phyloP scores from a whole-genome alignment of 2,329 filamentous ascomycete genomes.

The Penicillium sp. region DNA sequence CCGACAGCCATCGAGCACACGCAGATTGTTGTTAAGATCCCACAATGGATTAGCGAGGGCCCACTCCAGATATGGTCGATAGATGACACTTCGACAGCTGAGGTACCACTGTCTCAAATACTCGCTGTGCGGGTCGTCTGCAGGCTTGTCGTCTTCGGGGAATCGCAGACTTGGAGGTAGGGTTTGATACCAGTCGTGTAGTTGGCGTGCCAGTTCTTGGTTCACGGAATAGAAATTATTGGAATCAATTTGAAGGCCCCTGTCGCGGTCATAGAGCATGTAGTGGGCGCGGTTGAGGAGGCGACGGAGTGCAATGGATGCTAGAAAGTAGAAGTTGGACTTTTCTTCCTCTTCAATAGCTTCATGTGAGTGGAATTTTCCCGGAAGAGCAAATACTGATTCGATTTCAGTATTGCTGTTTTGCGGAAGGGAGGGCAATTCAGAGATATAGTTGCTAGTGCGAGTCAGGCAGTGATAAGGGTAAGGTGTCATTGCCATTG shows the following conservation, averaged over 20 bases:
- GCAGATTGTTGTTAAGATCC: constrained; percentile 3
- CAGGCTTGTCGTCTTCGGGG: constrained; percentile 1
- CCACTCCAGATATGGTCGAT: constrained; percentile 8
- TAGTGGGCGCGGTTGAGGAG: constrained; percentile 9
- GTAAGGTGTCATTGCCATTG: background rate
- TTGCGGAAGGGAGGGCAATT: constrained; percentile 8
- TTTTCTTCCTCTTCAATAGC: constrained; percentile 7
- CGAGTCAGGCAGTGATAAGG: background rate
- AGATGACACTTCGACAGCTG: constrained; percentile 11
- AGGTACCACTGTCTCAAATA: constrained; percentile 11
- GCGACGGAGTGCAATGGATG: constrained; percentile 9
- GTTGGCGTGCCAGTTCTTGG: constrained; percentile 6
- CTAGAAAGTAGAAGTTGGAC: constrained; percentile 8
- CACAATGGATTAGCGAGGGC: constrained; percentile 7
- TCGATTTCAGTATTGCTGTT: constrained; percentile 8
- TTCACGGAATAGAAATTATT: constrained; percentile 6
- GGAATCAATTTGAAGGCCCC: constrained; percentile 6
- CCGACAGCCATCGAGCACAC: constrained; percentile 4
- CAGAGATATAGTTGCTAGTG: constrained; percentile 7
- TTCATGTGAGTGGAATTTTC: constrained; percentile 7
- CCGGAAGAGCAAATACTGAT: constrained; percentile 6
- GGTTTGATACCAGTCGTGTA: constrained; percentile 8
- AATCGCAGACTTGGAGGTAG: constrained; percentile 7
- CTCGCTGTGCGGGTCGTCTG: constrained; percentile 6
- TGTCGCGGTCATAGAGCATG: constrained; percentile 10